Evolutionary conservation across 768 basidiomycete species (phyloP).

Genomic region (Nidularia pulvinata): DNA sequence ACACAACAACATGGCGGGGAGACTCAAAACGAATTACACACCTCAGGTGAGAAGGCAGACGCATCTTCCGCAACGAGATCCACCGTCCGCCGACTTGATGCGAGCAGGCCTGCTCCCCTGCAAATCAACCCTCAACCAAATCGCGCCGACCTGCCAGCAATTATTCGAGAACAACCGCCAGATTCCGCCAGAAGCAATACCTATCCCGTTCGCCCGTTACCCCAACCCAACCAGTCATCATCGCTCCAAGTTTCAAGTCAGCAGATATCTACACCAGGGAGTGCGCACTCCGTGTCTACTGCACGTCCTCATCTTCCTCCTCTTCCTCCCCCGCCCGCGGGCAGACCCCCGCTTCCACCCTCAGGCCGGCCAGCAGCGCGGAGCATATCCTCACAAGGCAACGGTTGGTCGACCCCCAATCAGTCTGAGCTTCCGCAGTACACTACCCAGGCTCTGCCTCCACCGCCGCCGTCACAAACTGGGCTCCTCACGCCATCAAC

Average conservation of each 20-base stretch:
- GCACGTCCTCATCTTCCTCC: slow-evolving; percentile 57
- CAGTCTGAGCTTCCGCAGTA: slow-evolving; percentile 52
- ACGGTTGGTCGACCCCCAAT: slow-evolving; percentile 55
- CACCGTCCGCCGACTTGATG: slow-evolving; percentile 51
- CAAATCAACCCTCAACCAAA: slow-evolving; percentile 57
- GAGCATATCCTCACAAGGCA: slow-evolving; percentile 23
- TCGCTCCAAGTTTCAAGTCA: slow-evolving; percentile 12
- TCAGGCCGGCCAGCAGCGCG: slow-evolving; percentile 34
- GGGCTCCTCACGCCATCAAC: slow-evolving; percentile 42
- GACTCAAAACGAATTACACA: neutral
- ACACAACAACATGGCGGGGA: neutral
- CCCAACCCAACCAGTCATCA: slow-evolving; percentile 37
- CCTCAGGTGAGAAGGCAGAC: slow-evolving; percentile 12
- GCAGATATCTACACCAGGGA: slow-evolving; percentile 25
- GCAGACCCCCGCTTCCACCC: slow-evolving; percentile 49
- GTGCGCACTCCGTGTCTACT: slow-evolving; percentile 27
- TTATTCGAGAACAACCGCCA: slow-evolving; percentile 62
- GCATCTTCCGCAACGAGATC: slow-evolving; percentile 23
- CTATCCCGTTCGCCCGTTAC: slow-evolving; percentile 43
- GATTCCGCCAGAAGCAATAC: slow-evolving; percentile 48
- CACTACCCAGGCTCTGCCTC: slow-evolving; percentile 38
- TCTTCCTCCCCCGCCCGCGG: slow-evolving; percentile 63
- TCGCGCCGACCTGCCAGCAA: slow-evolving; percentile 67
- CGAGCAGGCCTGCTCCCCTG: slow-evolving; percentile 79
- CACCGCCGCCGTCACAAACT: slow-evolving; percentile 35